Evolutionary conservation across 257 asterid genomes (phyloP).

Genomic region (Rauvolfia tetraphylla): DNA sequence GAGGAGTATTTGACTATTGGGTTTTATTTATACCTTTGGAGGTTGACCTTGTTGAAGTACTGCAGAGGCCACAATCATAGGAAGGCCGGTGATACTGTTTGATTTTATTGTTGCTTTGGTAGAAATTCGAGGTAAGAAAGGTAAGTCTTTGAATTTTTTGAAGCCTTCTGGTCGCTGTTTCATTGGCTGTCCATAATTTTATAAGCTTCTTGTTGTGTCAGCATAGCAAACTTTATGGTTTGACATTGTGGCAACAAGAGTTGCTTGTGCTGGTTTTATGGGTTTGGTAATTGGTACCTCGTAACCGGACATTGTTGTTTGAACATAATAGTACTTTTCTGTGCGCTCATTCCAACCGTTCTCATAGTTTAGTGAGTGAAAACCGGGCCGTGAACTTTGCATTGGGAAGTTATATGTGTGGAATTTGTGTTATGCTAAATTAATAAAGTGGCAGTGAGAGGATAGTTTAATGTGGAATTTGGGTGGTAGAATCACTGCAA

Average conservation of each 20-base stretch:
- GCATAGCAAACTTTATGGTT: slow-evolving; percentile 22
- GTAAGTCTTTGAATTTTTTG: slow-evolving; percentile 2
- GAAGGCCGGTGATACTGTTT: slow-evolving; percentile 67
- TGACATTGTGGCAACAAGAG: slow-evolving; percentile 21
- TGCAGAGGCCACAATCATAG: slow-evolving; percentile 47
- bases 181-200: slow-evolving; percentile 19
- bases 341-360: slow-evolving; percentile 21
- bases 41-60: slow-evolving; percentile 28
- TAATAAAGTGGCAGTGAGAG: slow-evolving; percentile 14
- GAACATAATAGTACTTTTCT: slow-evolving; percentile 7
- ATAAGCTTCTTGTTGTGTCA: slow-evolving; percentile 19
- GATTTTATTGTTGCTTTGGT: slow-evolving; percentile 39
- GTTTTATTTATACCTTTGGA: slow-evolving; percentile 18
- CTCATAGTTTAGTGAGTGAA: slow-evolving; percentile 28
- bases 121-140: slow-evolving; percentile 44
- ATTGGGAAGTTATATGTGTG: slow-evolving; percentile 19
- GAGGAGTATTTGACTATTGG: slow-evolving; percentile 18
- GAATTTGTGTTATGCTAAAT: slow-evolving; percentile 16
- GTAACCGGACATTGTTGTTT: slow-evolving; percentile 30
- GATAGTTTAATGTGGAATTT: slow-evolving; percentile 32
- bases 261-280: slow-evolving; percentile 24
- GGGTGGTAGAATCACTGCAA: slow-evolving; percentile 16
- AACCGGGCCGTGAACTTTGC: slow-evolving; percentile 48
- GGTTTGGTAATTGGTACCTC: slow-evolving; percentile 30
- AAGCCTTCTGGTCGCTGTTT: slow-evolving; percentile 23